phyloP scores from a whole-genome alignment of 1,284 basidiomycete species.

The Abortiporus biennis region DNA sequence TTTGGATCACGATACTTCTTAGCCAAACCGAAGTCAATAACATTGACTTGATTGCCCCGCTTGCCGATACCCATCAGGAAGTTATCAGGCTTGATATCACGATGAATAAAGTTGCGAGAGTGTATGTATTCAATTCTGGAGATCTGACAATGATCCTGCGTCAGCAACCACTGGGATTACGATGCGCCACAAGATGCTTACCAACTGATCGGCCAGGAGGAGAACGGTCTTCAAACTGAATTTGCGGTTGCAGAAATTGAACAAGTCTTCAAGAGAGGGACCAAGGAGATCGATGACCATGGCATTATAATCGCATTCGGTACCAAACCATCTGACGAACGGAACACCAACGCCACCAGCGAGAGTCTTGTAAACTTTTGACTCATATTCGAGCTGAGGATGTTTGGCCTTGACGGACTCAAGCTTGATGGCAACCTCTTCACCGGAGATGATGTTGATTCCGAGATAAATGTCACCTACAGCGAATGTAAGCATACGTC shows the following conservation, averaged over 20 bases:
- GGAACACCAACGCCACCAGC: slow-evolving; percentile 98
- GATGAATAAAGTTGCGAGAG: slow-evolving; percentile 99
- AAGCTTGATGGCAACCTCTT: slow-evolving; percentile 99
- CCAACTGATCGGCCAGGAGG: slow-evolving; percentile 94
- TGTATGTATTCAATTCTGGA: slow-evolving; percentile 99
- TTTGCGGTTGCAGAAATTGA: slow-evolving; percentile 99
- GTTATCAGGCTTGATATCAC: slow-evolving; percentile 99
- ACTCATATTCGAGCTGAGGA: slow-evolving; percentile 99
- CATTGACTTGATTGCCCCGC: slow-evolving; percentile 98
- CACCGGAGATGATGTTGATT: slow-evolving; percentile 99
- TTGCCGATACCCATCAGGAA: slow-evolving; percentile 99
- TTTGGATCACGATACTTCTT: slow-evolving; percentile 99
- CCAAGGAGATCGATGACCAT: slow-evolving; percentile 99
- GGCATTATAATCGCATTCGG: slow-evolving; percentile 99
- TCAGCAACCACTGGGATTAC: slow-evolving; percentile 11
- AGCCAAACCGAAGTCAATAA: slow-evolving; percentile 98
- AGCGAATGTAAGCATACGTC: slow-evolving; percentile 1
- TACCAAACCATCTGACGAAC: slow-evolving; percentile 97
- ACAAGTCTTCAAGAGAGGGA: slow-evolving; percentile 96
- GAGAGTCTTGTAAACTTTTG: slow-evolving; percentile 94
- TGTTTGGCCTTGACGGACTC: slow-evolving; percentile 99
- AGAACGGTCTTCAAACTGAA: slow-evolving; percentile 97
- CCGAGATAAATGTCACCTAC: slow-evolving; percentile 98
- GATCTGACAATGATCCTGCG: slow-evolving; percentile 50
- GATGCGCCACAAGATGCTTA: slow-evolving; percentile 38